phyloP scores from a whole-genome alignment of 129 eudicot genomes.

The Flaveria ramosissima region DNA sequence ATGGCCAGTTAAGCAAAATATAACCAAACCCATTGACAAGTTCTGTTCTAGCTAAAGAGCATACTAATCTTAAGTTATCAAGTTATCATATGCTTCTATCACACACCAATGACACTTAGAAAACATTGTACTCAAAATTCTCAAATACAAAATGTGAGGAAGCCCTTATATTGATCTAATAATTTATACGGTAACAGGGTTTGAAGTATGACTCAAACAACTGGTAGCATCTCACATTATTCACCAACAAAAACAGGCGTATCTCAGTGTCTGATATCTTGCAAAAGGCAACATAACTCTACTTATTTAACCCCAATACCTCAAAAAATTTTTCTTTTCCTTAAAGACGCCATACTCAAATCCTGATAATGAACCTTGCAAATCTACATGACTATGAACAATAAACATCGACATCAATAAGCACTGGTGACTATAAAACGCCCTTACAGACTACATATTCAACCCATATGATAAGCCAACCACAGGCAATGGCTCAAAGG shows the following conservation, averaged over 20 bases:
- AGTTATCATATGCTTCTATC: neutral
- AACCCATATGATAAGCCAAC: constrained; percentile 1
- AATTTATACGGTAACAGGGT: neutral
- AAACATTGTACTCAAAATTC: neutral
- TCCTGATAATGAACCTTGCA: constrained; percentile 19
- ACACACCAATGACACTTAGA: neutral
- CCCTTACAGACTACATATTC: neutral
- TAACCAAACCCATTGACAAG: neutral
- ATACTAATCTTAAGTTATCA: neutral
- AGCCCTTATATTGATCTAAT: no score
- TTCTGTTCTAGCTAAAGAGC: neutral
- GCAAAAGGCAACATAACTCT: neutral
- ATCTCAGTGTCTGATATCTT: constrained; percentile 5
- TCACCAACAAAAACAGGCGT: neutral
- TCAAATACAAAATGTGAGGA: no score
- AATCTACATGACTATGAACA: constrained; percentile 20
- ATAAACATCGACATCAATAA: constrained; percentile 25
- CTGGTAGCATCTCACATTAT: neutral
- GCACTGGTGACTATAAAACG: neutral
- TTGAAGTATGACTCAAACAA: constrained; percentile 8
- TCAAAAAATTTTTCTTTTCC: constrained; percentile 7
- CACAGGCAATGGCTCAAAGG: constrained; percentile 1
- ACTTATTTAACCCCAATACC: neutral
- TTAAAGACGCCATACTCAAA: constrained; percentile 3
- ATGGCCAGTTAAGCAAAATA: neutral